Percentiles rank a stretch among this genome's conserved stretches.
Conservation (phyloP, 2,329 filamentous ascomycete species). For the Chalaropsis ovoidea region DNA sequence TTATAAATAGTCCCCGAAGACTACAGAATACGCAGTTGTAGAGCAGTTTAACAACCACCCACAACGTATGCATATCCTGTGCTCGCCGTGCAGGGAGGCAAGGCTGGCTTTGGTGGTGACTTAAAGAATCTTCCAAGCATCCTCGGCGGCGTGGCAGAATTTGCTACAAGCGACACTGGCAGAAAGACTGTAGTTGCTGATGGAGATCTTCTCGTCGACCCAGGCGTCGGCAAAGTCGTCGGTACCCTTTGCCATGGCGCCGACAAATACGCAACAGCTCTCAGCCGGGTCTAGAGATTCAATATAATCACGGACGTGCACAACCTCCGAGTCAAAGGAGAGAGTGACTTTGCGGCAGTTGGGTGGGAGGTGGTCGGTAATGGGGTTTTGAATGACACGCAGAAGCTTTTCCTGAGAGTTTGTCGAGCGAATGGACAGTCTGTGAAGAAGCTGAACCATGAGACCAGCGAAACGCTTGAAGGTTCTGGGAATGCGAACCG, state of each 20-base stretch:
- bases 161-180: slow-evolving; percentile 99
- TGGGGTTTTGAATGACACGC: slow-evolving; percentile 95
- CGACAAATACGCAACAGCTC: slow-evolving; percentile 95
- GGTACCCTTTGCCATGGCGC: slow-evolving; percentile 93
- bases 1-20: neutral
- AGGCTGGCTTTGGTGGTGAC: neutral
- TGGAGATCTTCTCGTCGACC: slow-evolving; percentile 95
- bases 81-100: slow-evolving; percentile 6
- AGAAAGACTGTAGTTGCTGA: slow-evolving; percentile 95
- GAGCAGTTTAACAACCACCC: neutral
- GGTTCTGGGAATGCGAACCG: slow-evolving; percentile 90
- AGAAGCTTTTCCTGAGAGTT: slow-evolving; percentile 96
- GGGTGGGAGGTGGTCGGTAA: slow-evolving; percentile 89
- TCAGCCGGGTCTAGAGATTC: slow-evolving; percentile 67
- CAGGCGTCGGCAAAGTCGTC: slow-evolving; percentile 91
- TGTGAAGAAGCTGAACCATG: slow-evolving; percentile 96
- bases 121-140: slow-evolving; percentile 89
- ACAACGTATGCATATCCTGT: neutral
- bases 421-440: slow-evolving; percentile 88
- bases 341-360: slow-evolving; percentile 97
- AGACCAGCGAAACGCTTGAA: slow-evolving; percentile 98
- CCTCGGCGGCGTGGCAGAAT: slow-evolving; percentile 96
- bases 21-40: neutral
- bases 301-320: slow-evolving; percentile 82
- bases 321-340: slow-evolving; percentile 82